phyloP scores from a whole-genome alignment of 805 yeast genomes.

The Scheffersomyces amazonensis region DNA sequence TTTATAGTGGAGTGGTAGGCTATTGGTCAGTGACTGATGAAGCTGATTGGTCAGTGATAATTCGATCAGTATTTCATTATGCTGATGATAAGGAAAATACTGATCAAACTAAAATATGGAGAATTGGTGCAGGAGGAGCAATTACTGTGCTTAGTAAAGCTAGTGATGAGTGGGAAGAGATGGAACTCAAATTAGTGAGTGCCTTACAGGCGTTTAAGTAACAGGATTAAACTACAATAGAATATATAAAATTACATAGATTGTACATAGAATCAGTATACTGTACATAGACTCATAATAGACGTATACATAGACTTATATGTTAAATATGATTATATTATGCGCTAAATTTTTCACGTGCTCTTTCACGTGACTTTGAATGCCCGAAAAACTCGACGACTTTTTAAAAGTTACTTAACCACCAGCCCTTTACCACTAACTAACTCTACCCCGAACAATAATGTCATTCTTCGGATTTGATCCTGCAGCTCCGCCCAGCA shows the following conservation, averaged over 20 bases:
- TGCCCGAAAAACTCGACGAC: too few relatives aligned
- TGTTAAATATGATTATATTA: too few relatives aligned
- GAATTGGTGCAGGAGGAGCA: constrained; percentile 98
- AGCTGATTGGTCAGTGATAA: constrained; percentile 96
- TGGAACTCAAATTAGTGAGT: constrained; percentile 75
- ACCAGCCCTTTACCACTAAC: too few relatives aligned
- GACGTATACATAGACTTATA: neutral
- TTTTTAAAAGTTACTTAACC: too few relatives aligned
- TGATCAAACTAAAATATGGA: constrained; percentile 48
- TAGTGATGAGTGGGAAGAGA: constrained; percentile 91
- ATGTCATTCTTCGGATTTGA: constrained; percentile 74
- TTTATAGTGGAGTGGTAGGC: constrained; percentile 94
- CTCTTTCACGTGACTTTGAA: too few relatives aligned
- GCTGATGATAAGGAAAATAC: constrained; percentile 39
- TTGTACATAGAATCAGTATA: too few relatives aligned
- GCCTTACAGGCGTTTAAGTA: constrained; percentile 68
- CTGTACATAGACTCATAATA: too few relatives aligned
- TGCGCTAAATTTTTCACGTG: too few relatives aligned
- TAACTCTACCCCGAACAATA: too few relatives aligned
- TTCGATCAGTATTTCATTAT: constrained; percentile 77
- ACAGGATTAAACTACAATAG: too few relatives aligned
- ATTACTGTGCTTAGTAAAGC: constrained; percentile 81
- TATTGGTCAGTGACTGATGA: constrained; percentile 87
- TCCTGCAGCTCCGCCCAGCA: constrained; percentile 39
- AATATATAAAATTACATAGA: too few relatives aligned